Evolutionary conservation across 495 filamentous ascomycete species (phyloP).

Genomic region (Friedmanniomyces simplex): DNA sequence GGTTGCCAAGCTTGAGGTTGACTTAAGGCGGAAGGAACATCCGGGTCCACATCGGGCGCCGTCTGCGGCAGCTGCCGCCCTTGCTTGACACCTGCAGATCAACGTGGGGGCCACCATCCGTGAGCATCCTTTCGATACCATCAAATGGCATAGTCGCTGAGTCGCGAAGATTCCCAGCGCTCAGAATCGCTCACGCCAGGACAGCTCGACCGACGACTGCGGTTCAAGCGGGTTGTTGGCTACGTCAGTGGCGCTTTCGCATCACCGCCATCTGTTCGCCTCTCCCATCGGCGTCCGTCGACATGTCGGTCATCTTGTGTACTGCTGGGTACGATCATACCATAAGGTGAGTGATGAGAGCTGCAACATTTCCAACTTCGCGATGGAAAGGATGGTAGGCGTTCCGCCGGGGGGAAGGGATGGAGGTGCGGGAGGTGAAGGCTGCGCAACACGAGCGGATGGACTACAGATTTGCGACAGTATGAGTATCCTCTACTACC

Average conservation of each 20-base stretch:
- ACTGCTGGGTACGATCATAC: conserved; percentile 97
- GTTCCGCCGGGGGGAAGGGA: not conserved
- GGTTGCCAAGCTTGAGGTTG: not conserved
- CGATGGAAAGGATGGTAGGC: not conserved
- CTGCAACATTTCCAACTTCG: not conserved
- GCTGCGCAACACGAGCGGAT: no score
- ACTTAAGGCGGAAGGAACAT: not conserved
- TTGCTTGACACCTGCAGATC: not conserved
- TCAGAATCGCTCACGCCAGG: no score
- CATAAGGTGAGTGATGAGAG: conserved; percentile 58
- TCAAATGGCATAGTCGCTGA: not conserved
- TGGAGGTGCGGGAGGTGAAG: no score
- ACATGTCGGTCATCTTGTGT: conserved; percentile 15
- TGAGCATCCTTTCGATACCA: not conserved
- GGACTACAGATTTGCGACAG: no score
- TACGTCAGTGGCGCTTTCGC: not conserved
- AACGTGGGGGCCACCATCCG: not conserved
- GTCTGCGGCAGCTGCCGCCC: not conserved
- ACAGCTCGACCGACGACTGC: no score
- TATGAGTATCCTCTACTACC: no score
- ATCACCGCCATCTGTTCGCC: not conserved
- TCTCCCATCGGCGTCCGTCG: not conserved
- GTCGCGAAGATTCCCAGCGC: no score
- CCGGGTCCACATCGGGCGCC: not conserved
- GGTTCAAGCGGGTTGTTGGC: no score